Evolutionary conservation across 2,329 filamentous ascomycete species (phyloP).

Genomic region (Talaromyces marneffei): DNA sequence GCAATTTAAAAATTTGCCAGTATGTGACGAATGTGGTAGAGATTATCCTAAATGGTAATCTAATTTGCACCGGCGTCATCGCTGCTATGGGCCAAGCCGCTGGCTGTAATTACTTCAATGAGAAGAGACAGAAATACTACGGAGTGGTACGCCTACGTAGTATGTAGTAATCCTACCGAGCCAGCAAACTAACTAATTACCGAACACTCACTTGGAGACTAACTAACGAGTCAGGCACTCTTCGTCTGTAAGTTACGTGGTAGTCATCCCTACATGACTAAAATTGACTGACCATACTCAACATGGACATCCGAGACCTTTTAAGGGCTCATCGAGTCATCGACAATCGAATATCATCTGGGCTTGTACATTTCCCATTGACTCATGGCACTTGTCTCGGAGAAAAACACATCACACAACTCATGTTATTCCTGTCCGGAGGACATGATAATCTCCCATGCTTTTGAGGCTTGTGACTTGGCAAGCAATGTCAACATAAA

Average conservation of each 20-base stretch:
- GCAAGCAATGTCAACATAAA: not conserved
- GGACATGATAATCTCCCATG: too few species aligned
- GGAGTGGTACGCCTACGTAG: not conserved
- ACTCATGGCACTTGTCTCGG: not conserved
- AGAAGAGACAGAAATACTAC: not conserved
- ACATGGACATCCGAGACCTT: not conserved
- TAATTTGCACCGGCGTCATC: not conserved
- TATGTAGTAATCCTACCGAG: not conserved
- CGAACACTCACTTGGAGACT: not conserved
- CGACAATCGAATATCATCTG: not conserved
- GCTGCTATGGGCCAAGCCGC: not conserved
- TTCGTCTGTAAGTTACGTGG: not conserved
- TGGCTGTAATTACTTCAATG: not conserved
- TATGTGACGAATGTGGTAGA: not conserved
- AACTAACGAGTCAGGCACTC: not conserved
- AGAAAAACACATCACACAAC: not conserved
- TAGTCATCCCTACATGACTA: not conserved
- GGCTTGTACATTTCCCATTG: not conserved
- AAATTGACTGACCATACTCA: not conserved
- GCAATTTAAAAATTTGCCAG: not conserved
- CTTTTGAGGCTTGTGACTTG: too few species aligned
- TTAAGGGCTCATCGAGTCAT: too few species aligned
- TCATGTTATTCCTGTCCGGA: not conserved
- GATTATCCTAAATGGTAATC: constrained; percentile 3
- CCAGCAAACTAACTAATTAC: not conserved